A percentile compares a stretch with the other conserved stretches of the same genome.
These are phyloP conservation scores for Scorias spongiosa DNA, from an alignment of 2,329 filamentous ascomycete species.

Conservation along the genomic window DNA sequence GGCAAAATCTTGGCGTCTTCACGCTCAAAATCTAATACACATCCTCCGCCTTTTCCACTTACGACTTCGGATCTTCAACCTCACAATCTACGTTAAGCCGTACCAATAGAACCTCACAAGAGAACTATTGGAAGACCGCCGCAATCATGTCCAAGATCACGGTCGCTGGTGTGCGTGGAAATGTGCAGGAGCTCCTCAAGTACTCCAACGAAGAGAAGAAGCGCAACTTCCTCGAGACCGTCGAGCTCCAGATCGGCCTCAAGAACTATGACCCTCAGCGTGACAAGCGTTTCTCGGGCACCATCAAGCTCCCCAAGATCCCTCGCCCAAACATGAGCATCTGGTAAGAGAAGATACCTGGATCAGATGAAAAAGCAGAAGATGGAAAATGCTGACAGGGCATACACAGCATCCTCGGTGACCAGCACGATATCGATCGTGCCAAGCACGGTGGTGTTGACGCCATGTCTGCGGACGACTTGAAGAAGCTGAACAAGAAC, in stretches of 20 bases:
- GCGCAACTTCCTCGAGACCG: slow-evolving; percentile 34
- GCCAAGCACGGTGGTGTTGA: slow-evolving; percentile 98
- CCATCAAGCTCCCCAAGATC: slow-evolving; percentile 83
- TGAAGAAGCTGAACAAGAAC: slow-evolving; percentile 99
- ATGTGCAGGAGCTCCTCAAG: slow-evolving; percentile 85
- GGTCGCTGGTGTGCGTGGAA: slow-evolving; percentile 82
- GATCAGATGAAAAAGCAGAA: neutral
- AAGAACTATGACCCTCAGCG: slow-evolving; percentile 98
- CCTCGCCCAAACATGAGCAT: slow-evolving; percentile 84
- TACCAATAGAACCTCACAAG: slow-evolving; percentile 16
- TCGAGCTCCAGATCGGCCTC: slow-evolving; percentile 73
- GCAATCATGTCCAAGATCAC: slow-evolving; percentile 67
- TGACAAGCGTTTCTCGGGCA: slow-evolving; percentile 99
- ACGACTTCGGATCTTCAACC: neutral
- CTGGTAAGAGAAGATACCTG: slow-evolving; percentile 38
- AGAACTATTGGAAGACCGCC: slow-evolving; percentile 34
- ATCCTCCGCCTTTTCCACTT: slow-evolving; percentile 1
- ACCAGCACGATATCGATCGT: slow-evolving; percentile 99
- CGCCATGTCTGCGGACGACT: slow-evolving; percentile 93
- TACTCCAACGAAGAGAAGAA: slow-evolving; percentile 47
- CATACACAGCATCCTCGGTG: slow-evolving; percentile 54
- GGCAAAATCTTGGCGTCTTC: neutral
- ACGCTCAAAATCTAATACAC: slow-evolving; percentile 3
- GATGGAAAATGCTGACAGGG: slow-evolving; percentile 13
- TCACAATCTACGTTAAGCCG: slow-evolving; percentile 19